Percentiles rank a stretch among this genome's conserved stretches.
Conservation (phyloP, 2,329 filamentous ascomycete species). For the Phoma sp. region DNA sequence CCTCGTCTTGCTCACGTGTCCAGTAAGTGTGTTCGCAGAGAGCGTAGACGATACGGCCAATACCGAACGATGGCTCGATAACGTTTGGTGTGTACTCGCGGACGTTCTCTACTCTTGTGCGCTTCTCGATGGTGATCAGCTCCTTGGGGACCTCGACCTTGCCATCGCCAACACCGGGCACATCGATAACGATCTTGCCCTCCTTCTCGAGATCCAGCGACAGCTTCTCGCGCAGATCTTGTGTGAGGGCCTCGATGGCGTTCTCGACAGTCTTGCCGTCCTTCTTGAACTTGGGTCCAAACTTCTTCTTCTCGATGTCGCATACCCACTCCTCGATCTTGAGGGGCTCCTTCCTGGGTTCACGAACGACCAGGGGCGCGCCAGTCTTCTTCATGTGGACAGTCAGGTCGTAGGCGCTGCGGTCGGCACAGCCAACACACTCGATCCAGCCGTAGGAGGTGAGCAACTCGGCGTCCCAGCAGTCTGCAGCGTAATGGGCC, state of each 20-base stretch:
- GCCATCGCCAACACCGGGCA: slow-evolving; percentile 69
- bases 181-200: slow-evolving; percentile 78
- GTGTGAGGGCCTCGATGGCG: slow-evolving; percentile 75
- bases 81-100: slow-evolving; percentile 95
- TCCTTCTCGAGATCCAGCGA: slow-evolving; percentile 73
- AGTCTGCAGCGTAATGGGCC: slow-evolving; percentile 95
- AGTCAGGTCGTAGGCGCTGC: slow-evolving; percentile 90
- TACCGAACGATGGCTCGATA: slow-evolving; percentile 97
- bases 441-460: slow-evolving; percentile 97
- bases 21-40: slow-evolving; percentile 96
- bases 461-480: slow-evolving; percentile 94
- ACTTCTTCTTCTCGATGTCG: slow-evolving; percentile 92
- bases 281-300: slow-evolving; percentile 90
- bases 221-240: slow-evolving; percentile 81
- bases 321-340: slow-evolving; percentile 86
- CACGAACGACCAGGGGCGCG: slow-evolving; percentile 81
- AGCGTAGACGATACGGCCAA: slow-evolving; percentile 92
- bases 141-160: slow-evolving; percentile 82
- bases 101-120: slow-evolving; percentile 79
- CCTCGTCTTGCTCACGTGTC: slow-evolving; percentile 83
- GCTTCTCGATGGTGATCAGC: slow-evolving; percentile 81
- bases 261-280: slow-evolving; percentile 85
- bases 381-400: slow-evolving; percentile 95
- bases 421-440: slow-evolving; percentile 95
- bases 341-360: slow-evolving; percentile 78